A percentile compares a stretch with the other conserved stretches of the same genome.
Conservation (phyloP, 208 protist genomes). For the Trypanosoma scelopori region DNA sequence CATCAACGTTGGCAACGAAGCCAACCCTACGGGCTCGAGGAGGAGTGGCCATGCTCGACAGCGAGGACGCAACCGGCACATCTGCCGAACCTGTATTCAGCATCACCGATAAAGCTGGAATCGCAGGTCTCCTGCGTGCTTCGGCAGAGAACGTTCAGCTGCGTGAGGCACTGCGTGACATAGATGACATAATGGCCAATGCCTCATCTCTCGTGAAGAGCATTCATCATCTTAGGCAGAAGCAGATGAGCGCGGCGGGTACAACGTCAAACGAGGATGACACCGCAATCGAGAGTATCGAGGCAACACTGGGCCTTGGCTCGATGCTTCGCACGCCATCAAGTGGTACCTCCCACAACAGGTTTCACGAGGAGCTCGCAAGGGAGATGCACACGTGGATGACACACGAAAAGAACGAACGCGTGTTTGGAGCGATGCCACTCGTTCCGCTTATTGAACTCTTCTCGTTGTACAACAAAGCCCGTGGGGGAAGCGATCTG, state of each 20-base stretch:
- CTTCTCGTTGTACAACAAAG: constrained; percentile 85
- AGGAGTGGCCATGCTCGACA: background rate
- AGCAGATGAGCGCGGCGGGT: constrained; percentile 29
- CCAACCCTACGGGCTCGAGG: background rate
- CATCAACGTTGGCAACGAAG: background rate
- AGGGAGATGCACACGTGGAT: constrained; percentile 81
- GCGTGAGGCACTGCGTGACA: constrained; percentile 63
- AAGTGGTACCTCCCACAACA: constrained; percentile 1
- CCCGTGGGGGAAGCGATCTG: constrained; percentile 67
- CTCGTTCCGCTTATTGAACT: constrained; percentile 82
- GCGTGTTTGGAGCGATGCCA: constrained; percentile 69
- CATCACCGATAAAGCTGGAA: constrained; percentile 60
- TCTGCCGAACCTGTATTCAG: constrained; percentile 6
- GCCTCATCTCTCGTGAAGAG: constrained; percentile 68
- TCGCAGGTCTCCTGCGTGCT: constrained; percentile 70
- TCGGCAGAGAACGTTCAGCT: constrained; percentile 48
- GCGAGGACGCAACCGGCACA: background rate
- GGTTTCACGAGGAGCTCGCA: constrained; percentile 66
- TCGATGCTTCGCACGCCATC: constrained; percentile 40
- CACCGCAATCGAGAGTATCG: constrained; percentile 76
- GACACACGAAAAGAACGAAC: constrained; percentile 71
- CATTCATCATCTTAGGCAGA: constrained; percentile 63
- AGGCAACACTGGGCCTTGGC: constrained; percentile 78
- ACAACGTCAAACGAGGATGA: constrained; percentile 20
- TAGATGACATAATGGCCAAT: constrained; percentile 86